Conservation (phyloP, 345 rosid species). For the Gossypium mustelinum region DNA sequence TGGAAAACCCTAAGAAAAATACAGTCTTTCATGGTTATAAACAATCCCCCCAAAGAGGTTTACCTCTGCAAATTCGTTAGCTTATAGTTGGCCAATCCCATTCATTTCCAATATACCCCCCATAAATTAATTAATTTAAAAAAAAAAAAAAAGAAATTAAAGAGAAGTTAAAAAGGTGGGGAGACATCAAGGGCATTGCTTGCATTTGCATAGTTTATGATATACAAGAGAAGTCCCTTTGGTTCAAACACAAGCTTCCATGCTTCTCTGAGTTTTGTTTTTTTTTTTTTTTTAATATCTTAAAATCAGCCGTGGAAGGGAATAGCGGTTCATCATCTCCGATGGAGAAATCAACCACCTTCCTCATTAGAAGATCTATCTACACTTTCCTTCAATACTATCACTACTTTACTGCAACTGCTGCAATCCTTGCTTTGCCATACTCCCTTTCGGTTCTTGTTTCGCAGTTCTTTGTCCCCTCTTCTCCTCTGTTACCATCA, state of each 20-base stretch:
- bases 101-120: slow-evolving; percentile 18
- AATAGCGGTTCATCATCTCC: slow-evolving; percentile 20
- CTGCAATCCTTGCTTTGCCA: slow-evolving; percentile 53
- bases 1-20: background rate
- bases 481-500: slow-evolving; percentile 27
- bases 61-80: slow-evolving; percentile 6
- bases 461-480: slow-evolving; percentile 40
- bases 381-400: slow-evolving; percentile 56
- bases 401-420: slow-evolving; percentile 48
- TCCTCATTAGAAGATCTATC: slow-evolving; percentile 65
- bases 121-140: no score
- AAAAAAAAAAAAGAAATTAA: background rate
- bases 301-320: slow-evolving; percentile 9
- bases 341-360: slow-evolving; percentile 46
- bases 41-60: background rate
- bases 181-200: slow-evolving; percentile 13
- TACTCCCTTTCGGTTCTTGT: slow-evolving; percentile 52
- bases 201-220: background rate
- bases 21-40: background rate
- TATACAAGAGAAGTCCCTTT: slow-evolving; percentile 2
- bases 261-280: background rate
- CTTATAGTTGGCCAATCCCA: slow-evolving; percentile 18
- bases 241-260: slow-evolving; percentile 25
- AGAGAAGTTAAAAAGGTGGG: background rate
- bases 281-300: background rate